Evolutionary conservation across 345 rosid species (phyloP).

Genomic region (Rhodomyrtus tomentosa): DNA sequence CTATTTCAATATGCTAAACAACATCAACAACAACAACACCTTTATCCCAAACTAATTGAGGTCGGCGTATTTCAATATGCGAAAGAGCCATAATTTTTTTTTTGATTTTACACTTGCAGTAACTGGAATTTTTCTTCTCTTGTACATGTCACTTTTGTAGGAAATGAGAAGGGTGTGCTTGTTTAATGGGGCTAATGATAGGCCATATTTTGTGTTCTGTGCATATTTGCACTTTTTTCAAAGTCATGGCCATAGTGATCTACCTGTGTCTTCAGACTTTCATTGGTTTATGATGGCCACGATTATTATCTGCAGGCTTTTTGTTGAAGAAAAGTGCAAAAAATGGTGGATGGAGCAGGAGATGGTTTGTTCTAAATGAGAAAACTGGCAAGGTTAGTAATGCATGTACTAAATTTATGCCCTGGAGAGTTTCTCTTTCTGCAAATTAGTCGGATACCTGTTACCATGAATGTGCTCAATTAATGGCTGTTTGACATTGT

Average conservation of each 20-base stretch:
- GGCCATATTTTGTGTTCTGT: not conserved
- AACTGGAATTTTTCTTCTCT: not conserved
- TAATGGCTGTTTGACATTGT: not conserved
- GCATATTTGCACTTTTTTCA: not conserved
- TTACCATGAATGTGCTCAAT: not conserved
- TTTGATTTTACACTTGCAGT: not conserved
- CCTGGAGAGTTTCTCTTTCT: not conserved
- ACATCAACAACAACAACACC: too few relatives aligned
- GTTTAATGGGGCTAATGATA: not conserved
- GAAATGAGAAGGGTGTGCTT: not conserved
- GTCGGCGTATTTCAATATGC: not conserved
- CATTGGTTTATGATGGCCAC: not conserved
- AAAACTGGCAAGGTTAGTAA: constrained; percentile 80
- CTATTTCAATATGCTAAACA: not conserved
- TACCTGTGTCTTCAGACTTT: not conserved
- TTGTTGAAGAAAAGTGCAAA: constrained; percentile 82
- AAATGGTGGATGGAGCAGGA: constrained; percentile 80
- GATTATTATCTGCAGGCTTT: constrained; percentile 37
- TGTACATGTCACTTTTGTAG: not conserved
- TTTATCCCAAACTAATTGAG: too few relatives aligned
- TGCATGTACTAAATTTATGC: not conserved
- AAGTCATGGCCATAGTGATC: not conserved
- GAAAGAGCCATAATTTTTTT: not conserved
- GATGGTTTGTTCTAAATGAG: constrained; percentile 95
- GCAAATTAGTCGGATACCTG: not conserved